These are phyloP conservation scores for Cryptococcus sp. DNA, from an alignment of 1,284 basidiomycete species.

Conservation along the genomic window DNA sequence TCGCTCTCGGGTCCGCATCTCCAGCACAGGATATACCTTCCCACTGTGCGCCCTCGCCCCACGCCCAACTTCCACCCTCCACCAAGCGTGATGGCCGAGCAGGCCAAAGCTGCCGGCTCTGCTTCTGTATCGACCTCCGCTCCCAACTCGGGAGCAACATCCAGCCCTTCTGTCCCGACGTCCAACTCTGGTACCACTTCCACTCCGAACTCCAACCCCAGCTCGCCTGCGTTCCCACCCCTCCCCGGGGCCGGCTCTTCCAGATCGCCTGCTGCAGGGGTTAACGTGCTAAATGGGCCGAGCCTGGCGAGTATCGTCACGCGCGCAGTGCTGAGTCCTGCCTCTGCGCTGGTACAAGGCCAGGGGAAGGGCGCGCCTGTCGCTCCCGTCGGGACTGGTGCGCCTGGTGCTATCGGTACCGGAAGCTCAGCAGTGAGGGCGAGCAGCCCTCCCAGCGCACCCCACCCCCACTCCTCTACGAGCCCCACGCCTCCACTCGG, in stretches of 20 bases:
- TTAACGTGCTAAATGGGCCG: slow-evolving; percentile 25
- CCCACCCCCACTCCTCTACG: neutral
- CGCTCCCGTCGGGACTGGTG: no score
- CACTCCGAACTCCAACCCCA: slow-evolving; percentile 18
- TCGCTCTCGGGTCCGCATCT: slow-evolving; percentile 46
- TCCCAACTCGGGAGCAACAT: neutral
- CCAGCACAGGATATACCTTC: slow-evolving; percentile 50
- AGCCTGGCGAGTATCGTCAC: slow-evolving; percentile 49
- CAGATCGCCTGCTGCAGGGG: neutral
- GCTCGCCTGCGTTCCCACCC: slow-evolving; percentile 43
- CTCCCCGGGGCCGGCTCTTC: slow-evolving; percentile 20
- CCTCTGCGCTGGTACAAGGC: slow-evolving; percentile 23
- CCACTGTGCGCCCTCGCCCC: slow-evolving; percentile 41
- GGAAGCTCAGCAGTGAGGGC: neutral
- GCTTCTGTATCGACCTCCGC: neutral
- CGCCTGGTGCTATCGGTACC: no score
- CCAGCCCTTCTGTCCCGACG: neutral
- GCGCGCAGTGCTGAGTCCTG: slow-evolving; percentile 43
- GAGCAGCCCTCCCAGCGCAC: neutral
- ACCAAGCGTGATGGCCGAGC: slow-evolving; percentile 36
- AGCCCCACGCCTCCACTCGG: neutral
- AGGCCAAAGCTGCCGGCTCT: slow-evolving; percentile 17
- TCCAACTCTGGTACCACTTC: slow-evolving; percentile 2
- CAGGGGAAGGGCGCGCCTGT: neutral
- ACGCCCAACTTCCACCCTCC: slow-evolving; percentile 44